Conservation (phyloP, 23 red algal species). For the Chondrus crispus region DNA sequence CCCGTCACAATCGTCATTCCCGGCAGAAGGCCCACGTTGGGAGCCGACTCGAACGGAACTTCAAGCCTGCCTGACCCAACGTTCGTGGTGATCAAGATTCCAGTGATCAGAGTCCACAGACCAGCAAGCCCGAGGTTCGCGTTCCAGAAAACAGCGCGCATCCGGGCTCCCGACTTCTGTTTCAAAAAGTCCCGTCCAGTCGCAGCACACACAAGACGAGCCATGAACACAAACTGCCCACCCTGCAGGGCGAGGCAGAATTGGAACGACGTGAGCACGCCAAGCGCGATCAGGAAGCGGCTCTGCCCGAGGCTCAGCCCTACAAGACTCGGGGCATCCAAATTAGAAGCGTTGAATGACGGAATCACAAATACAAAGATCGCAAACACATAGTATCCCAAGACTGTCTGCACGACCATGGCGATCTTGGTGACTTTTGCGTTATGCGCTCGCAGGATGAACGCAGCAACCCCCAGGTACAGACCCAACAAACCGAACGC, state of each 20-base stretch:
- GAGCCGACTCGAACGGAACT: neutral
- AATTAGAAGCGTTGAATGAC: neutral
- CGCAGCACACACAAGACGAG: slow-evolving; percentile 21
- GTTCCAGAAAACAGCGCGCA: slow-evolving; percentile 63
- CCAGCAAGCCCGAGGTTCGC: slow-evolving; percentile 52
- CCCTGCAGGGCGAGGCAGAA: slow-evolving; percentile 70
- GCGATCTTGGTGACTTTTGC: slow-evolving; percentile 5
- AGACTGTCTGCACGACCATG: slow-evolving; percentile 50
- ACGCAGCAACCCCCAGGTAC: slow-evolving; percentile 11
- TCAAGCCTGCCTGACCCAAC: slow-evolving; percentile 25
- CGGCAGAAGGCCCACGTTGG: slow-evolving; percentile 46
- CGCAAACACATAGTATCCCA: slow-evolving; percentile 56
- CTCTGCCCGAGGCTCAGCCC: neutral
- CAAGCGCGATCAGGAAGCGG: slow-evolving; percentile 28
- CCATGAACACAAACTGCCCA: slow-evolving; percentile 57
- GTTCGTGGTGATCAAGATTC: slow-evolving; percentile 32
- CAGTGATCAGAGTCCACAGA: slow-evolving; percentile 42
- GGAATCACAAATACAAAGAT: slow-evolving; percentile 62
- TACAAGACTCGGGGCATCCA: neutral
- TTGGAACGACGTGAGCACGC: slow-evolving; percentile 58
- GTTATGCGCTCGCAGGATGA: slow-evolving; percentile 14
- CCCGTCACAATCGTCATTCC: slow-evolving; percentile 44
- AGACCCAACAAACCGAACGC: slow-evolving; percentile 45
- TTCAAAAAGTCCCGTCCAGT: slow-evolving; percentile 22
- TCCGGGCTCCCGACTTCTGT: slow-evolving; percentile 20